Percentiles rank a stretch among this genome's conserved stretches.
Conservation (phyloP, 2,329 filamentous ascomycete genomes). For the Phialocephala subalpina region DNA sequence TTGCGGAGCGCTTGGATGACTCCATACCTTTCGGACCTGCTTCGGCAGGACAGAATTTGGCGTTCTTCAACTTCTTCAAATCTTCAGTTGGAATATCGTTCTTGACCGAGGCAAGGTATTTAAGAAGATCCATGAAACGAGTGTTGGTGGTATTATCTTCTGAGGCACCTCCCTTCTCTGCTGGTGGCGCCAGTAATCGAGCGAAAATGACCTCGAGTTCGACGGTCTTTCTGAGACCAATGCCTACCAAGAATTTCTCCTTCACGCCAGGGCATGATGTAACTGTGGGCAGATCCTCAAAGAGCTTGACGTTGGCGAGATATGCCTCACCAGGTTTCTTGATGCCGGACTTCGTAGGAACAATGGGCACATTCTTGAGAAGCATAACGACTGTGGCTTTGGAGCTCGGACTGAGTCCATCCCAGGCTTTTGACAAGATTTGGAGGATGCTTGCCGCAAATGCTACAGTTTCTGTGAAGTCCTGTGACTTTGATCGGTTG, state of each 20-base stretch:
- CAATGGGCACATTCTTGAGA: conserved; percentile 73
- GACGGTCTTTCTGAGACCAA: conserved; percentile 94
- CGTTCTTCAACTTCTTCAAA: conserved; percentile 78
- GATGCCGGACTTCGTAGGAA: conserved; percentile 94
- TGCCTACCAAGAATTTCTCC: conserved; percentile 83
- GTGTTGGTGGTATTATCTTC: conserved; percentile 65
- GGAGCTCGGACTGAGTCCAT: conserved; percentile 72
- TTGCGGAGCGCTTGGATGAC: conserved; percentile 56
- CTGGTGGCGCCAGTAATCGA: conserved; percentile 73
- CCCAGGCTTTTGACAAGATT: conserved; percentile 90
- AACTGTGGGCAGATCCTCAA: conserved; percentile 89
- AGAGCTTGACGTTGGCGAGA: conserved; percentile 91
- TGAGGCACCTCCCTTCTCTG: conserved; percentile 54
- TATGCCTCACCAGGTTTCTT: conserved; percentile 85
- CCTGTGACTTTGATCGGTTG: conserved; percentile 66
- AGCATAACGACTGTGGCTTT: conserved; percentile 71
- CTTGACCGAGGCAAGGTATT: conserved; percentile 89
- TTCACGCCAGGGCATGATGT: conserved; percentile 81
- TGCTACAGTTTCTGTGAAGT: conserved; percentile 73
- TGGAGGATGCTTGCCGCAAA: conserved; percentile 82
- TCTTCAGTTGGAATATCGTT: conserved; percentile 88
- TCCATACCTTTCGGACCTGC: conserved; percentile 63
- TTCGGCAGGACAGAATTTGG: conserved; percentile 85
- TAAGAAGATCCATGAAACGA: conserved; percentile 95
- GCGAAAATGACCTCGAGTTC: conserved; percentile 95